A percentile compares a stretch with the other conserved stretches of the same genome.
Conservation (phyloP, 2,329 filamentous ascomycete genomes). For the Fusarium sacchari region DNA sequence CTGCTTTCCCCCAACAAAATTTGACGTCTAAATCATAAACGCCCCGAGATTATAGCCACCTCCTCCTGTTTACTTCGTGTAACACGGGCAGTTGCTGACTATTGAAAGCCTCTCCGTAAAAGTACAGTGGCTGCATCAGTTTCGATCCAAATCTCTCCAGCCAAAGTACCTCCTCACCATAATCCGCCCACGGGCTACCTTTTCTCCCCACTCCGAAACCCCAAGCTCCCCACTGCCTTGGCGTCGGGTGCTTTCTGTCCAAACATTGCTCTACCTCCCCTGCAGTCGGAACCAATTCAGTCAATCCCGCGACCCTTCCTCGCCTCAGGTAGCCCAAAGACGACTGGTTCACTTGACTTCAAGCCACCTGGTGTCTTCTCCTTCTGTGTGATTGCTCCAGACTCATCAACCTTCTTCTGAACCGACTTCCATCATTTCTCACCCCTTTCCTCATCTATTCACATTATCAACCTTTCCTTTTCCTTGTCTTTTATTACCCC, state of each 20-base stretch:
- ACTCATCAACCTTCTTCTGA: constrained; percentile 31
- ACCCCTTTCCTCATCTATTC: constrained; percentile 32
- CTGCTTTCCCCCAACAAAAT: neutral
- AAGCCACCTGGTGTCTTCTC: constrained; percentile 50
- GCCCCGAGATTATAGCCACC: neutral
- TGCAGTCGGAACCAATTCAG: constrained; percentile 39
- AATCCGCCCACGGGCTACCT: constrained; percentile 22
- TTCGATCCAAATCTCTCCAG: constrained; percentile 17
- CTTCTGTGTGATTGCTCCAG: constrained; percentile 42
- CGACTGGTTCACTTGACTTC: constrained; percentile 41
- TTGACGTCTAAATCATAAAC: neutral
- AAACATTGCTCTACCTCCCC: constrained; percentile 41
- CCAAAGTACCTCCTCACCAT: constrained; percentile 20
- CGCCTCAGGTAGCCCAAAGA: constrained; percentile 44
- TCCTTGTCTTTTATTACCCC: neutral
- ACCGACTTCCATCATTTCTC: constrained; percentile 22
- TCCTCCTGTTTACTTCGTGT: neutral
- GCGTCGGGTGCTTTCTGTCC: constrained; percentile 32
- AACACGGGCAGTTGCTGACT: constrained; percentile 4
- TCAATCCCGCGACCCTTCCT: constrained; percentile 43
- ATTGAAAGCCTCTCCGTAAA: constrained; percentile 16
- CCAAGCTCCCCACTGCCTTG: constrained; percentile 21
- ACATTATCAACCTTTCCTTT: constrained; percentile 15
- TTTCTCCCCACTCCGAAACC: constrained; percentile 7
- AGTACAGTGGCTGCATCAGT: constrained; percentile 8